Evolutionary conservation across 176 grass and related monocot genomes (phyloP).

Genomic region (Aegilops tauschii): DNA sequence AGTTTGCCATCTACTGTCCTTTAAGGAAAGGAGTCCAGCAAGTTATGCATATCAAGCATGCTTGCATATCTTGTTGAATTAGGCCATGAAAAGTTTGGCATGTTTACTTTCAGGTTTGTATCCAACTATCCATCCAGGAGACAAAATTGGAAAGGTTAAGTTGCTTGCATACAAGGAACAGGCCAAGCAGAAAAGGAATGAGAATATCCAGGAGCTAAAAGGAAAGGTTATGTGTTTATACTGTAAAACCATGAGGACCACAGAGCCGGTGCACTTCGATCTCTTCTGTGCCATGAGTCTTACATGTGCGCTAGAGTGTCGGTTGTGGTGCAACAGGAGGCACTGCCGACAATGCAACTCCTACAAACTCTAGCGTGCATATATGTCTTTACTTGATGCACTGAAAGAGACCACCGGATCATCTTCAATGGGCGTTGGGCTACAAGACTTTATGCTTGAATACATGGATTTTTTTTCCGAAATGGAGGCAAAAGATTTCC

Average conservation of each 20-base stretch:
- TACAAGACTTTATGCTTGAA: background rate
- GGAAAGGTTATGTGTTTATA: background rate
- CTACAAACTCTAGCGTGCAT: background rate
- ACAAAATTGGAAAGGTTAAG: background rate
- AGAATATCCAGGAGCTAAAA: background rate
- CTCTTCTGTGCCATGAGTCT: background rate
- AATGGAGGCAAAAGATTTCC: too few relatives aligned
- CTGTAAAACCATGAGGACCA: background rate
- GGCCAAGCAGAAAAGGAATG: background rate
- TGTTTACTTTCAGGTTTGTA: background rate
- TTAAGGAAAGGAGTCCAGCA: background rate
- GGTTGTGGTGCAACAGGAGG: background rate
- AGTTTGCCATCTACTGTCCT: background rate
- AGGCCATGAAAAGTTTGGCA: background rate
- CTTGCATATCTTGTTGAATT: background rate
- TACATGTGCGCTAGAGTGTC: background rate
- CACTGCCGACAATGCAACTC: background rate
- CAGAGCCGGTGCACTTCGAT: background rate
- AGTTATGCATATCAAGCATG: background rate
- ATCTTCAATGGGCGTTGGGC: background rate
- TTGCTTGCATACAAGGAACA: background rate
- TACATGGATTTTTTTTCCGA: background rate
- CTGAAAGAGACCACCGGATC: background rate
- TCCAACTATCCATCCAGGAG: background rate
- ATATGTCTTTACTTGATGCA: background rate